Conservation (phyloP, 805 yeast genomes). For the Ogataea paraovalis region DNA sequence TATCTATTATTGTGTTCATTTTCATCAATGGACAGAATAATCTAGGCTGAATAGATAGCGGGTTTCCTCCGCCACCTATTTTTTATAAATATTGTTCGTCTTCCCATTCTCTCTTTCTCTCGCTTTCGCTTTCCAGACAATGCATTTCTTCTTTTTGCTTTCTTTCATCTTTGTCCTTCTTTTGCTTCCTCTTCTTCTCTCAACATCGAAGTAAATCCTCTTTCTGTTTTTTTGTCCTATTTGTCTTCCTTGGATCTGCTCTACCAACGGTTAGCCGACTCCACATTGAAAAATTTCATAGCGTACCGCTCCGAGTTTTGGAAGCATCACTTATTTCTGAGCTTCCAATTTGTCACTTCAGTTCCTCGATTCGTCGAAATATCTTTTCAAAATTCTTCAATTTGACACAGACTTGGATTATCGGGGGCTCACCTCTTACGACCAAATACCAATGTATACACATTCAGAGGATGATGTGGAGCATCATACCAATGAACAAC, state of each 20-base stretch:
- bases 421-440: not conserved
- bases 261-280: too few species aligned
- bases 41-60: not conserved
- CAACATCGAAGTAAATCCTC: not conserved
- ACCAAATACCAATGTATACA: not conserved
- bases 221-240: not conserved
- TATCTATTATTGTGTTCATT: not conserved
- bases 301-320: too few species aligned
- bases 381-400: not conserved
- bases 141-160: too few species aligned
- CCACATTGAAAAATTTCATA: too few species aligned
- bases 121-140: too few species aligned
- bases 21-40: not conserved
- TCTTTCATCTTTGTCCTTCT: too few species aligned
- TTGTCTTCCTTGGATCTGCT: too few species aligned
- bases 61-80: not conserved
- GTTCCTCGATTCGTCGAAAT: not conserved
- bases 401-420: not conserved
- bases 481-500: not conserved
- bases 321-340: not conserved
- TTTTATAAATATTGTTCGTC: not conserved
- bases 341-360: not conserved
- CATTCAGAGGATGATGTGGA: not conserved
- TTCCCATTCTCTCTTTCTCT: not conserved
- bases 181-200: not conserved